Base-by-base conservation (phyloP, 2,329 filamentous ascomycete genomes). In the Lecanicillium sp. region DNA sequence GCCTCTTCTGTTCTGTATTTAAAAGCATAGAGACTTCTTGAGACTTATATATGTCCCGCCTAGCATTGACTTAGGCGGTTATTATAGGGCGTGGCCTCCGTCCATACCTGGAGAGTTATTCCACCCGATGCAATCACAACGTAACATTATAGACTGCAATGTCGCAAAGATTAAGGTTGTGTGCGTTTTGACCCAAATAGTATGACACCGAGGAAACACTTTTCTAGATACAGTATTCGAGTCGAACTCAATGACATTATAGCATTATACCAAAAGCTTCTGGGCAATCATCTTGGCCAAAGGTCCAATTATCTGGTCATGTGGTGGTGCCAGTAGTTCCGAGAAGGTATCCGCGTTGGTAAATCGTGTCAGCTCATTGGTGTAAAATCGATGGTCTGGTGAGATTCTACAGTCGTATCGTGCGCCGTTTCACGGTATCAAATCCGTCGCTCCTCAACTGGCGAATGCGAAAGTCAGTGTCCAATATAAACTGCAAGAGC, bases 61-160 rank as follows among this genome's bases (percentile, higher is more conserved):
- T n/a, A n/a, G n/a, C n/a, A n/a, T n/a, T n/a, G n/a, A n/a, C n/a
- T n/a, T n/a, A n/a, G n/a, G n/a, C n/a, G n/a, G n/a, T n/a, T n/a
- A n/a, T n/a, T n/a, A n/a, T n/a, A 23, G 15, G 40, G 40, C 23
- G 15, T 42, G 19, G 19, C 40, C 2, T 9, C 23, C 40, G 30
- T 10, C 19, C 20, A 20, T 7, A 43, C 10, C 17, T 32, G 17
- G 9, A 43, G 27, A 29, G 27, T 41, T 10, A 27, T 27, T 27
- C 24, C 14, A n/a, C n/a, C n/a, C n/a, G n/a, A n/a, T n/a, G 38
- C 38, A 24, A 26, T 41, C 15, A 27, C 23, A 41, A 41, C n/a
- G n/a, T n/a, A n/a, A n/a, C n/a, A n/a, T n/a, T n/a, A n/a, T n/a
- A 41, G 38, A 41, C 38, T 41, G 29, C 24, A 41, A 41, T 41